These are phyloP conservation scores for Neohortaea acidophila DNA, from an alignment of 495 filamentous ascomycete genomes.

Conservation along the genomic window DNA sequence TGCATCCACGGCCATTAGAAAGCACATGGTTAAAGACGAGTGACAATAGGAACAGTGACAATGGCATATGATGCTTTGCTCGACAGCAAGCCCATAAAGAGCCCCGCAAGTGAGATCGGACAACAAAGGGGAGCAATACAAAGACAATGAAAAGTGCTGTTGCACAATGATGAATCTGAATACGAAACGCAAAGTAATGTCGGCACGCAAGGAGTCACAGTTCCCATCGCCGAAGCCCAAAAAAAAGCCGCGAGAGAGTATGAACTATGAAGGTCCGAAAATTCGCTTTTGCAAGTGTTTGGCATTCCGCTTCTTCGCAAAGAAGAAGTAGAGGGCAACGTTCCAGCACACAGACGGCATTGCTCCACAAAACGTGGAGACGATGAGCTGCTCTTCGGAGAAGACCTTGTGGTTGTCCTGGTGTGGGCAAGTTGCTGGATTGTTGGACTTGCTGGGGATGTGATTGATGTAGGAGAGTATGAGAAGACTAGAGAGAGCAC, in stretches of 20 bases:
- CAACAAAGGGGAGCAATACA: too few species aligned
- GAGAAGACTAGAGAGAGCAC: neutral
- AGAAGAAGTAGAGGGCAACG: neutral
- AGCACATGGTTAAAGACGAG: neutral
- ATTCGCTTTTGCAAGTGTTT: conserved; percentile 2
- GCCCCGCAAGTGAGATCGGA: too few species aligned
- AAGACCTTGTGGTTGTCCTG: neutral
- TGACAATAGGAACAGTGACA: neutral
- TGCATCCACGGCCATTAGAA: too few species aligned
- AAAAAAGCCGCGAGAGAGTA: neutral
- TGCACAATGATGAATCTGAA: too few species aligned
- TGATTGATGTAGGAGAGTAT: neutral
- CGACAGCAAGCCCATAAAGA: neutral
- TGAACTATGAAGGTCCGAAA: conserved; percentile 7
- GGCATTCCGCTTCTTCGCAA: neutral
- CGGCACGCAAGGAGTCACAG: conserved; percentile 3
- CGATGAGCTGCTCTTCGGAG: conserved; percentile 1
- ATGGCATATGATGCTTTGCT: neutral
- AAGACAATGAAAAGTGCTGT: neutral
- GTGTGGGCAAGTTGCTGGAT: conserved; percentile 1
- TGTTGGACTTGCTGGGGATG: conserved; percentile 2
- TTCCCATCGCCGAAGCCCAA: neutral
- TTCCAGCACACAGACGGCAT: conserved; percentile 3
- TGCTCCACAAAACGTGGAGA: conserved; percentile 2
- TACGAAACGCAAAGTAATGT: neutral